Percentiles rank a stretch among this genome's conserved stretches.
Conservation (phyloP, 129 eudicot species). For the Flaveria trinervia region DNA sequence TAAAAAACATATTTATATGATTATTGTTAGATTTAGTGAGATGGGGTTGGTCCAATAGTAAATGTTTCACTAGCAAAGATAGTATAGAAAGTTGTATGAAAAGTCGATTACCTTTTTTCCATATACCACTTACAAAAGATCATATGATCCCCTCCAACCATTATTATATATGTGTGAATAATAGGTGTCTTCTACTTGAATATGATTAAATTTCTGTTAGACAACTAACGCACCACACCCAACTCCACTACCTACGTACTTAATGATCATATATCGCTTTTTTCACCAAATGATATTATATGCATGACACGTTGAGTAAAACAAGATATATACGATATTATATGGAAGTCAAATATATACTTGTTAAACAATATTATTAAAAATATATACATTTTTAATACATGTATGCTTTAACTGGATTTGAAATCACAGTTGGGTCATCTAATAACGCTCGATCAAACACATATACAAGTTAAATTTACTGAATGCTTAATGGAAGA, state of each 20-base stretch:
- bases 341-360: not conserved
- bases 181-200: constrained; percentile 7
- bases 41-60: constrained; percentile 27
- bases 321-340: not conserved
- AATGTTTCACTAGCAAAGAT: constrained; percentile 33
- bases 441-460: too few relatives aligned
- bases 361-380: too few relatives aligned
- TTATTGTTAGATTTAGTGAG: not conserved
- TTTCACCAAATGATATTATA: not conserved
- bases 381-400: too few relatives aligned
- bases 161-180: not conserved
- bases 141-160: constrained; percentile 2
- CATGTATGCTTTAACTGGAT: too few relatives aligned
- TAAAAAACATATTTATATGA: not conserved
- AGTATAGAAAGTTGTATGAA: constrained; percentile 26
- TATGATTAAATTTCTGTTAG: constrained; percentile 40
- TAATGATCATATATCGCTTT: not conserved
- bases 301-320: not conserved
- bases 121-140: constrained; percentile 8
- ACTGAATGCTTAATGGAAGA: too few relatives aligned
- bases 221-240: constrained; percentile 47
- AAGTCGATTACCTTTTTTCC: constrained; percentile 29
- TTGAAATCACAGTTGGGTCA: too few relatives aligned
- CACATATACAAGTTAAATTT: too few relatives aligned
- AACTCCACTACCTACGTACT: constrained; percentile 37